phyloP scores from a whole-genome alignment of 2,329 filamentous ascomycete species.

The Botryosphaeria dothidea region DNA sequence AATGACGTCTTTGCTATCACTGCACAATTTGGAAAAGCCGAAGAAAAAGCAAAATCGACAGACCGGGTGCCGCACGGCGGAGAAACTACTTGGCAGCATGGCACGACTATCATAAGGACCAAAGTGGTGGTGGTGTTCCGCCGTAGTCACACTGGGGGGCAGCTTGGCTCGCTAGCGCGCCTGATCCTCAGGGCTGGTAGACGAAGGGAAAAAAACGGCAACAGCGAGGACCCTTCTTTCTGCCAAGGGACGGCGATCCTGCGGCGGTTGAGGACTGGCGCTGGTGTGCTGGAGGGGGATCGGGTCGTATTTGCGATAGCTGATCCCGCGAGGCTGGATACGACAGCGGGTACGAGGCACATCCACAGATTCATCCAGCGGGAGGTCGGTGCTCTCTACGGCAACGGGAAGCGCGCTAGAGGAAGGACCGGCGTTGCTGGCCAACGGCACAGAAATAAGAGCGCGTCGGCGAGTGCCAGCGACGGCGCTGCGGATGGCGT shows the following conservation, averaged over 20 bases:
- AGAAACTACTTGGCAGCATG: neutral
- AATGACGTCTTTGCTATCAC: too few relatives aligned
- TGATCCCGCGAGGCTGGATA: constrained; percentile 7
- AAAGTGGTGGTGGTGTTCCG: neutral
- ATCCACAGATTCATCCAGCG: neutral
- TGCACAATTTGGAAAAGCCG: too few relatives aligned
- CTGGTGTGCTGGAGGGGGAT: neutral
- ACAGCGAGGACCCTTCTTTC: neutral
- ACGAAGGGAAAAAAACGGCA: neutral
- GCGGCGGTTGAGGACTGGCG: neutral
- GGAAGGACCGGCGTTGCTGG: neutral
- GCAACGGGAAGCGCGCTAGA: neutral
- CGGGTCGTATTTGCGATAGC: constrained; percentile 10
- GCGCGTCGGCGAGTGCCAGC: too few relatives aligned
- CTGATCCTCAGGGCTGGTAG: neutral
- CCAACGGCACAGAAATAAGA: too few relatives aligned
- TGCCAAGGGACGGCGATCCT: neutral
- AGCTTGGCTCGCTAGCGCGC: constrained; percentile 1
- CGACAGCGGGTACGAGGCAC: neutral
- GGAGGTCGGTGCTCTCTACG: neutral
- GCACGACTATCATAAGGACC: neutral
- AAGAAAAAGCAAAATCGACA: too few relatives aligned
- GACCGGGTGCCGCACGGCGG: too few relatives aligned
- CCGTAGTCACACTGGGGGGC: neutral
- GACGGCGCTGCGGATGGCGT: too few relatives aligned